Conservation (phyloP, 179 eudicot genomes). For the Drosera spatulata region DNA sequence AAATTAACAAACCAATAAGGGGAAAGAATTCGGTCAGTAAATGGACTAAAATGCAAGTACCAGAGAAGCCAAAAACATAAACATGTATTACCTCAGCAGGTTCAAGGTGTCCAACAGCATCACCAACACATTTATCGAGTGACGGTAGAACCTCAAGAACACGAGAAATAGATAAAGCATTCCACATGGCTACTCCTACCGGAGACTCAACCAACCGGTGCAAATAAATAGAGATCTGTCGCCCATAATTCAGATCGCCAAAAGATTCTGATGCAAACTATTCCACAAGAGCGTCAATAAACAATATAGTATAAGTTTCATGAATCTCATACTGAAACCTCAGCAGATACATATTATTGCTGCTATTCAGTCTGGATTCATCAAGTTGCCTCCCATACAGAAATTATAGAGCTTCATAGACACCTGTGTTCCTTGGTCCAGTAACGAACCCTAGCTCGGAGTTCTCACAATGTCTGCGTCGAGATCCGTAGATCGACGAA, state of each 20-base stretch:
- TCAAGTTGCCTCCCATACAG: constrained; percentile 34
- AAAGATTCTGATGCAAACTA: constrained; percentile 82
- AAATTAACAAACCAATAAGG: no score
- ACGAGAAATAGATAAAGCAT: constrained; percentile 50
- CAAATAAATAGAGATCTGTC: constrained; percentile 70
- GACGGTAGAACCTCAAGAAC: constrained; percentile 85
- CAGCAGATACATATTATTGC: no score
- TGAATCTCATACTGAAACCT: constrained; percentile 62
- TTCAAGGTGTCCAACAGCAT: constrained; percentile 68
- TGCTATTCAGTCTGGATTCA: no score
- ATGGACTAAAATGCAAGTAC: no score
- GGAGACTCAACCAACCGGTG: constrained; percentile 56
- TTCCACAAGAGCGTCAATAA: constrained; percentile 69
- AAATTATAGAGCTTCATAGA: constrained; percentile 53
- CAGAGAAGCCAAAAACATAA: no score
- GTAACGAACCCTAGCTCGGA: no score
- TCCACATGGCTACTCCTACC: constrained; percentile 72
- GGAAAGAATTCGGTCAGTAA: no score
- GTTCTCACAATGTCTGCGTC: no score
- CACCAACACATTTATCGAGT: constrained; percentile 42
- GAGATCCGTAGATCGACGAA: no score
- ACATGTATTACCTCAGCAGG: constrained; percentile 56
- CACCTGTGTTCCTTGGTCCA: constrained; percentile 4
- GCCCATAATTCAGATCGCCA: constrained; percentile 62
- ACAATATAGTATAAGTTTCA: constrained; percentile 54